Evolutionary conservation across 768 basidiomycete species (phyloP), one percentile per base, ranked within the genome.

Genomic region (Calvatia gigantea): DNA sequence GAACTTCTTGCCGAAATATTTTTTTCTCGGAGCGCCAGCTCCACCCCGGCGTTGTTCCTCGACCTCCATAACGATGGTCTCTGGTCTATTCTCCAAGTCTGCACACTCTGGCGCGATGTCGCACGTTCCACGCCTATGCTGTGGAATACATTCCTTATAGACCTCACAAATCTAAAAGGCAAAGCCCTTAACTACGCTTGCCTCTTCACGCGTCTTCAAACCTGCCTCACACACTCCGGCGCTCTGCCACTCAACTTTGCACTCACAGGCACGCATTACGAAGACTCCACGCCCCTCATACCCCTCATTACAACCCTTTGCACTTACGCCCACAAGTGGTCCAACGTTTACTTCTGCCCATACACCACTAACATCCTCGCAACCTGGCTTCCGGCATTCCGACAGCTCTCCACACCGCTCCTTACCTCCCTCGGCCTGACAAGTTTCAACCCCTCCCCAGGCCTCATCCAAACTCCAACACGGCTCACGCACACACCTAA

Each of bases 31-130:
- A 5, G 12, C 15, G 15, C 25, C 35, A 11, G 19, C n/a, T 52
- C 42, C 37, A 7, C 33, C n/a, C 17, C 29, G 6, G 25, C n/a
- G 1, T 11, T 29, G n/a, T 46, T 31, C 27, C 37, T 55, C 54
- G 23, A 55, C 45, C 38, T 55, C n/a, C 45, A 38, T 19, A 35
- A n/a, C 17, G 54, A 47, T 28, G 19, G 45, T 12, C 54, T 55
- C 4, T 55, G 54, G 54, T 28, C 37, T 7, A 42, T 55, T 9
- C 23, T 47, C 54, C 54, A 47, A 27, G 54, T 60, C 39, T 60
- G 62, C 37, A 45, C 38, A 23, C 37, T 48, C 15, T 62, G 62
- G 62, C 54, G 62, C 15, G 38, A 37, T 3, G 27, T 57, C 27
- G 55, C 53, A 1, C 51, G 37, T 31, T 47, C 51, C n/a, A 60